Percentiles rank a stretch among this genome's conserved stretches.
Conservation (phyloP, 2,329 filamentous ascomycete species). For the Arthrobotrys entomopaga region DNA sequence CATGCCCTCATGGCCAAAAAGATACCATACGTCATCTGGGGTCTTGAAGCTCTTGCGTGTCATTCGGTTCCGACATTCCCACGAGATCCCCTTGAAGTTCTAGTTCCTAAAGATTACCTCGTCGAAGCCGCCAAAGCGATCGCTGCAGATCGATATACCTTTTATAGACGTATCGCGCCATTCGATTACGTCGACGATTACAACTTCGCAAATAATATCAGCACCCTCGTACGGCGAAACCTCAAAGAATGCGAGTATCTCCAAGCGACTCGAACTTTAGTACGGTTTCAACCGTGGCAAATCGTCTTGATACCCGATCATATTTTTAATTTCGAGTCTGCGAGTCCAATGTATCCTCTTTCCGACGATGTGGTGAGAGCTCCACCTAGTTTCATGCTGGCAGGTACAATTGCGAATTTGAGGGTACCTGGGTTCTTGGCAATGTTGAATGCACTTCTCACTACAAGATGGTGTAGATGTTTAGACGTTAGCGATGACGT, state of each 20-base stretch:
- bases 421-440: conserved; percentile 19
- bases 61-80: conserved; percentile 23
- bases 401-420: background rate
- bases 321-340: conserved; percentile 21
- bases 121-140: conserved; percentile 18
- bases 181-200: conserved; percentile 31
- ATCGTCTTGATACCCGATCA: conserved; percentile 39
- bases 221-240: conserved; percentile 19
- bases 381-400: conserved; percentile 1
- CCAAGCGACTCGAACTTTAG: conserved; percentile 7
- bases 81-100: conserved; percentile 36
- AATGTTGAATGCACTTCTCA: conserved; percentile 39
- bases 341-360: background rate
- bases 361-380: conserved; percentile 13
- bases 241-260: conserved; percentile 27
- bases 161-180: conserved; percentile 14
- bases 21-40: conserved; percentile 41
- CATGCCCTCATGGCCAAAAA: background rate
- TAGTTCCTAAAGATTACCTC: conserved; percentile 29
- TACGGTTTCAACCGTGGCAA: conserved; percentile 43
- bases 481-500: background rate
- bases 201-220: conserved; percentile 26
- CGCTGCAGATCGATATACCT: conserved; percentile 3
- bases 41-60: conserved; percentile 39
- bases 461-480: conserved; percentile 9